Evolutionary conservation across 1,139 yeast genomes (phyloP).

Genomic region (Saccharomycopsis hybrid): DNA sequence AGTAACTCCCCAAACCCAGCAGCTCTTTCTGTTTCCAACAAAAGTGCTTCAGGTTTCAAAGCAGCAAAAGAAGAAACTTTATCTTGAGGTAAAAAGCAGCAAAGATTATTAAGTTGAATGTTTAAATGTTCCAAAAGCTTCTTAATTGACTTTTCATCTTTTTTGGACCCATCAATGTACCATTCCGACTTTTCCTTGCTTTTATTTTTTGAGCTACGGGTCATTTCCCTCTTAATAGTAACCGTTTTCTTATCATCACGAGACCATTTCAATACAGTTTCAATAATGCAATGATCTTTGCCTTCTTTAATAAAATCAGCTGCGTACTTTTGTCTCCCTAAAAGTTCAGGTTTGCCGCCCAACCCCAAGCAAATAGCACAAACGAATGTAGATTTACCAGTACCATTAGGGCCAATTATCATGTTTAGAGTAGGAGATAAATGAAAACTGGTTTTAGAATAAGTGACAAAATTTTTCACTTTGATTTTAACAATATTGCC

Average conservation of each 20-base stretch:
- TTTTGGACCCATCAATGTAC: conserved; percentile 43
- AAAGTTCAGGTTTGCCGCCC: conserved; percentile 70
- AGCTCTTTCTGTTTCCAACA: conserved; percentile 77
- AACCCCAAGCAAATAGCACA: conserved; percentile 91
- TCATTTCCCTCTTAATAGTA: conserved; percentile 40
- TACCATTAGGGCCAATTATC: conserved; percentile 96
- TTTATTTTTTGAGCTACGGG: conserved; percentile 30
- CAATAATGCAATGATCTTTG: conserved; percentile 47
- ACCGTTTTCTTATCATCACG: conserved; percentile 34
- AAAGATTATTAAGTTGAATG: conserved; percentile 83
- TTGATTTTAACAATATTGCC: conserved; percentile 69
- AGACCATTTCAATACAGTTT: conserved; percentile 48
- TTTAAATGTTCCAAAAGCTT: conserved; percentile 44
- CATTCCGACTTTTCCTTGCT: conserved; percentile 50
- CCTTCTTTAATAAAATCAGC: conserved; percentile 78
- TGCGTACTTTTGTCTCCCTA: conserved; percentile 69
- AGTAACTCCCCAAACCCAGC: conserved; percentile 58
- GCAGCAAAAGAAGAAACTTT: conserved; percentile 91
- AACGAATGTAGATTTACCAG: conserved; percentile 91
- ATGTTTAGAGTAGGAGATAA: conserved; percentile 83
- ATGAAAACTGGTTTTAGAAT: conserved; percentile 66
- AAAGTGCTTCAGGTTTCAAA: conserved; percentile 64
- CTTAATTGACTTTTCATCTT: conserved; percentile 42
- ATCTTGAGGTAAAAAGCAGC: conserved; percentile 95
- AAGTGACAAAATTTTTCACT: conserved; percentile 77